A percentile compares a stretch with the other conserved stretches of the same genome.
phyloP scores from a whole-genome alignment of 2,329 filamentous ascomycete genomes.

The Drechslerella dactyloides region DNA sequence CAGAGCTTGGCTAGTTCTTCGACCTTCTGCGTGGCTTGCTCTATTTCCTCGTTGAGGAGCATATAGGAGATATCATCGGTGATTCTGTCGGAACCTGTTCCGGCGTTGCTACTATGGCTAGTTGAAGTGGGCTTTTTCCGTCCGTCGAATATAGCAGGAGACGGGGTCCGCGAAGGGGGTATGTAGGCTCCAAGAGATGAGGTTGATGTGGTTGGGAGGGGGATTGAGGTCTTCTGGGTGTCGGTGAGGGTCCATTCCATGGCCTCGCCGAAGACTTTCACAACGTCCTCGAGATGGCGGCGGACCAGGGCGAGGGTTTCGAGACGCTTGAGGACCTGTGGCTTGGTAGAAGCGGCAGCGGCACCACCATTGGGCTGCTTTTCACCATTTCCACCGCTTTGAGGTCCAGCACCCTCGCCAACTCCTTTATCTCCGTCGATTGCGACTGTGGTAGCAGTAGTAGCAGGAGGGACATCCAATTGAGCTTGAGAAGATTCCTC shows the following conservation, averaged over 20 bases:
- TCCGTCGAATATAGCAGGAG: constrained; percentile 52
- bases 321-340: constrained; percentile 65
- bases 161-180: constrained; percentile 39
- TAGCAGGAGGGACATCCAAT: background rate
- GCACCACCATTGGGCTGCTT: background rate
- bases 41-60: constrained; percentile 66
- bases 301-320: constrained; percentile 83
- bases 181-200: constrained; percentile 47
- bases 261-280: constrained; percentile 89
- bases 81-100: constrained; percentile 47
- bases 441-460: background rate
- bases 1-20: constrained; percentile 77
- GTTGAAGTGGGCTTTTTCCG: constrained; percentile 48
- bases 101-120: constrained; percentile 4
- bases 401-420: background rate
- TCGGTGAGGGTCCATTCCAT: constrained; percentile 78
- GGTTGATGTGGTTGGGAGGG: constrained; percentile 26
- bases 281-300: constrained; percentile 82
- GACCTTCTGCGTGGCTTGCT: constrained; percentile 75
- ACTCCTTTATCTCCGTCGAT: background rate
- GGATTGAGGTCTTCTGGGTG: constrained; percentile 40
- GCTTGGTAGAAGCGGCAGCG: constrained; percentile 35
- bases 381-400: background rate
- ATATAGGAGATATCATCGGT: constrained; percentile 54
- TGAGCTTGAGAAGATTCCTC: constrained; percentile 13